These are phyloP conservation scores for Daldinia sp. DNA, from an alignment of 2,329 filamentous ascomycete genomes.

Conservation along the genomic window DNA sequence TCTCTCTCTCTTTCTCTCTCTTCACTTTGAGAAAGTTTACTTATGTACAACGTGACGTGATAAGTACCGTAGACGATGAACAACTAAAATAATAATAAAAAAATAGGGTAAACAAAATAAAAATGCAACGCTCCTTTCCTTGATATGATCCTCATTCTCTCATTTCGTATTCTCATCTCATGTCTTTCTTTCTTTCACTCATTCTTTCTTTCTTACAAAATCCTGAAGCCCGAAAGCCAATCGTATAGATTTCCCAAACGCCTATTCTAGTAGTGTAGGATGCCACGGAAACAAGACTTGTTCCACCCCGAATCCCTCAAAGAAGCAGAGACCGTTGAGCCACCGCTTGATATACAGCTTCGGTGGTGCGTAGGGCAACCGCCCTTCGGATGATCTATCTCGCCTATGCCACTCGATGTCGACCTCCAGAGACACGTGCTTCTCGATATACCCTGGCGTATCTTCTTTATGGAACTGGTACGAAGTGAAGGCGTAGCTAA, in stretches of 20 bases:
- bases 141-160: conserved; percentile 2
- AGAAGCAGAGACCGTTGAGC: conserved; percentile 50
- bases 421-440: conserved; percentile 50
- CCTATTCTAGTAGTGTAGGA: conserved; percentile 39
- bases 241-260: not conserved
- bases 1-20: not conserved
- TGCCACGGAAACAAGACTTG: conserved; percentile 49
- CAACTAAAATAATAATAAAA: not conserved
- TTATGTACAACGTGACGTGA: not conserved
- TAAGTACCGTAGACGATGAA: not conserved
- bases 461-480: conserved; percentile 21
- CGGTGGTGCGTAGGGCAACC: conserved; percentile 21
- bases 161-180: conserved; percentile 6
- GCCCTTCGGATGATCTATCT: not conserved
- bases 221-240: not conserved
- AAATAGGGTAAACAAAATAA: not conserved
- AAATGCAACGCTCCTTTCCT: conserved; percentile 4
- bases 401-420: conserved; percentile 42
- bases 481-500: conserved; percentile 47
- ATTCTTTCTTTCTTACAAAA: not conserved
- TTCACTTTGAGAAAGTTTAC: not conserved
- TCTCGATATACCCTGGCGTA: conserved; percentile 34
- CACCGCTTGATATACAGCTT: conserved; percentile 49
- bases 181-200: not conserved
- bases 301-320: conserved; percentile 27